Evolutionary conservation across 257 asterid genomes (phyloP).

Genomic region (Anisodus tanguticus): DNA sequence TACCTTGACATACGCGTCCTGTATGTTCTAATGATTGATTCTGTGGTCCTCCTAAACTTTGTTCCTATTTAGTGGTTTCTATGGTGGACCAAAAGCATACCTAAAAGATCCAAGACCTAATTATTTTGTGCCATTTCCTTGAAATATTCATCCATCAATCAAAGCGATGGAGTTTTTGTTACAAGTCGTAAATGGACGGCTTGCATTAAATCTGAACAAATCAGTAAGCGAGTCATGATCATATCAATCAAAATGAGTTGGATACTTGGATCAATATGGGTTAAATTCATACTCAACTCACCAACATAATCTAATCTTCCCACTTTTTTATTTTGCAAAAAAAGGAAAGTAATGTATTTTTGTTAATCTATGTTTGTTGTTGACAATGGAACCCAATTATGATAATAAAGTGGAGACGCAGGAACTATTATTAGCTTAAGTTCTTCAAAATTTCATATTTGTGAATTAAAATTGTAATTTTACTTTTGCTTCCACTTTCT

Average conservation of each 20-base stretch:
- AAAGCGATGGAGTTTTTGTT: background rate
- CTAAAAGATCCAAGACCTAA: background rate
- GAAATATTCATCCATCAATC: background rate
- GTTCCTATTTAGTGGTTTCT: background rate
- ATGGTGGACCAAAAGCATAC: background rate
- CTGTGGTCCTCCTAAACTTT: background rate
- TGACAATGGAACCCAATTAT: too few species aligned
- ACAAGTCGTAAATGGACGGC: background rate
- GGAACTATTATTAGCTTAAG: too few species aligned
- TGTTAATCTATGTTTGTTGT: background rate
- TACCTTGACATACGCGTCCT: background rate
- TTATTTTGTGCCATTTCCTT: constrained; percentile 1
- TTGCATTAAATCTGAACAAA: background rate
- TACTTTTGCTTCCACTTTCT: too few species aligned
- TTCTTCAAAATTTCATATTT: too few species aligned
- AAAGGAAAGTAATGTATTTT: background rate
- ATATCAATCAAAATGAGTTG: background rate
- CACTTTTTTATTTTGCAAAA: background rate
- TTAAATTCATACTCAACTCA: background rate
- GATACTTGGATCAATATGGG: too few species aligned
- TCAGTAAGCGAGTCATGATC: background rate
- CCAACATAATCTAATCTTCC: background rate
- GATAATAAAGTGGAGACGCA: too few species aligned
- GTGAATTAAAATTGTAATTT: too few species aligned
- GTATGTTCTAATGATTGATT: too few species aligned